These are phyloP conservation scores for Penicillium expansum DNA, from an alignment of 2,329 filamentous ascomycete species.

Conservation along the genomic window DNA sequence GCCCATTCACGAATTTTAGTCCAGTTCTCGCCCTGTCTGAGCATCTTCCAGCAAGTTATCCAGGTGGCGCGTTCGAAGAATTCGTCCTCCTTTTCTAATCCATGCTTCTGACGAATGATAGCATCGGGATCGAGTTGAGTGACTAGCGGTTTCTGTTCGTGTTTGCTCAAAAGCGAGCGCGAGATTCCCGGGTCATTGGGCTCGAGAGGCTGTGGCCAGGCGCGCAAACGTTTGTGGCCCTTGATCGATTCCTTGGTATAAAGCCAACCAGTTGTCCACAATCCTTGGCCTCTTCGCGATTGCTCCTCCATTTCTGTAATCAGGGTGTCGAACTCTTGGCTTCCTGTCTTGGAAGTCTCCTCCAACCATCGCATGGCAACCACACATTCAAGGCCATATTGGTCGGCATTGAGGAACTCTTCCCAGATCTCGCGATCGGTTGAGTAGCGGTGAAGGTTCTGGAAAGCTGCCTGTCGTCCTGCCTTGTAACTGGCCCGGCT, in stretches of 20 bases:
- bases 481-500: constrained; percentile 39
- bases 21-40: constrained; percentile 76
- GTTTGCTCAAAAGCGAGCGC: constrained; percentile 56
- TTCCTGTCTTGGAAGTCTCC: constrained; percentile 64
- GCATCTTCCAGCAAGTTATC: constrained; percentile 90
- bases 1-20: constrained; percentile 81
- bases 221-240: constrained; percentile 75
- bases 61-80: constrained; percentile 88
- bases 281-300: constrained; percentile 70
- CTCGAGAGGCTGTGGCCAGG: constrained; percentile 64
- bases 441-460: constrained; percentile 55
- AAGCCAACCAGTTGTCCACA: constrained; percentile 86
- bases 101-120: constrained; percentile 71
- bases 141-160: constrained; percentile 64
- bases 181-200: constrained; percentile 58
- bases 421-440: constrained; percentile 64
- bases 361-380: constrained; percentile 85
- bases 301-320: constrained; percentile 72
- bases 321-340: constrained; percentile 70
- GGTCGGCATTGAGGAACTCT: constrained; percentile 71
- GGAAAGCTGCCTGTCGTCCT: constrained; percentile 41
- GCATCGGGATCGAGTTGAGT: constrained; percentile 93
- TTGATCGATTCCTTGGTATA: constrained; percentile 90
- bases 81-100: constrained; percentile 76
- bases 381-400: constrained; percentile 72